Conservation (phyloP, 352 stramenopile species). For the Aphanomyces euteiches region DNA sequence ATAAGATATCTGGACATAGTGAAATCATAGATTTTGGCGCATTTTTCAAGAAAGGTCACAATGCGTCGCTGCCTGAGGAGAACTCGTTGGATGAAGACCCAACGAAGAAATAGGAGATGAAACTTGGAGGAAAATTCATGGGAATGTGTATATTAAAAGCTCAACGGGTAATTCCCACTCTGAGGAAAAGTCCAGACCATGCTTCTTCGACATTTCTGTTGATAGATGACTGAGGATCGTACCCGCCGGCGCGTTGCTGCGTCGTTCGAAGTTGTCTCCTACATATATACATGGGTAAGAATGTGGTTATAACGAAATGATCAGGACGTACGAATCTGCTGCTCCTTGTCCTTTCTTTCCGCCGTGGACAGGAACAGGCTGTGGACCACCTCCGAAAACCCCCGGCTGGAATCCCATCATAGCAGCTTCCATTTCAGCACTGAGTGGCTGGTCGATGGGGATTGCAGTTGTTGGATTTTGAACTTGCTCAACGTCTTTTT, state of each 20-base stretch:
- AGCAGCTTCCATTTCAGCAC: constrained; percentile 80
- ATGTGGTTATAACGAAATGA: neutral
- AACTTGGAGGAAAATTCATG: too few relatives aligned
- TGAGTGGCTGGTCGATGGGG: constrained; percentile 83
- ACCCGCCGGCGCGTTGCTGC: constrained; percentile 75
- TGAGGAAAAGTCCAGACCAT: constrained; percentile 74
- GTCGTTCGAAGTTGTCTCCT: constrained; percentile 73
- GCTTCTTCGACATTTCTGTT: constrained; percentile 76
- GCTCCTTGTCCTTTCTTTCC: constrained; percentile 60
- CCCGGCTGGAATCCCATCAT: constrained; percentile 87
- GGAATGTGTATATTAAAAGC: too few relatives aligned
- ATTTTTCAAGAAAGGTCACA: too few relatives aligned
- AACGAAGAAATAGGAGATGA: too few relatives aligned
- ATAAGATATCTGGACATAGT: neutral
- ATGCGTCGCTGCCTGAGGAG: too few relatives aligned
- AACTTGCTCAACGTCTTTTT: constrained; percentile 68
- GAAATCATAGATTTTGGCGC: too few relatives aligned
- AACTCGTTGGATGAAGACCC: too few relatives aligned
- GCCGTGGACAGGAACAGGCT: constrained; percentile 70
- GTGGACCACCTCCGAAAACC: constrained; percentile 48
- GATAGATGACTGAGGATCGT: constrained; percentile 71
- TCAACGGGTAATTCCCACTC: constrained; percentile 25
- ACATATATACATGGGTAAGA: constrained; percentile 42
- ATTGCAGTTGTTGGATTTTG: constrained; percentile 73
- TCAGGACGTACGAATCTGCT: constrained; percentile 18